Conservation (phyloP, 768 basidiomycete species). For the Myochromella boudieri region DNA sequence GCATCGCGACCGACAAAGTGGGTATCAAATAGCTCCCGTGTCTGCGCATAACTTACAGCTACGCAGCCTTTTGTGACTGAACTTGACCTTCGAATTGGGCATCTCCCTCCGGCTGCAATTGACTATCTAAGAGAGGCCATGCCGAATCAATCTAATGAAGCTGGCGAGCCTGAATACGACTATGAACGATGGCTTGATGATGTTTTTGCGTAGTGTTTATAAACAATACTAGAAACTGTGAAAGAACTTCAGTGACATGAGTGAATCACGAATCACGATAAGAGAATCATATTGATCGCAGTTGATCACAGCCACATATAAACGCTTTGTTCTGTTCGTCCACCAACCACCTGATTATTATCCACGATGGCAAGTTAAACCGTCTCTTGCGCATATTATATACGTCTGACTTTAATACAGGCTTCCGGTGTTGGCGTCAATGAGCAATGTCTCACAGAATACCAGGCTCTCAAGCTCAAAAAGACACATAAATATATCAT, state of each 20-base stretch:
- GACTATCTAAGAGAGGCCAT: conserved; percentile 83
- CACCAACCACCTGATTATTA: conserved; percentile 18
- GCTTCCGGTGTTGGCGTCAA: conserved; percentile 69
- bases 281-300: conserved; percentile 19
- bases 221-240: too few relatives aligned
- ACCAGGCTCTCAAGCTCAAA: conserved; percentile 71
- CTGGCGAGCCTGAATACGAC: conserved; percentile 70
- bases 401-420: conserved; percentile 28
- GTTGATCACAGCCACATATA: conserved; percentile 27
- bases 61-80: conserved; percentile 89
- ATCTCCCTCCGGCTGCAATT: conserved; percentile 71
- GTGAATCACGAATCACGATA: conserved; percentile 16
- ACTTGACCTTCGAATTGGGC: conserved; percentile 83
- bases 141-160: conserved; percentile 55
- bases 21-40: conserved; percentile 10
- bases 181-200: conserved; percentile 82
- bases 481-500: conserved; percentile 85
- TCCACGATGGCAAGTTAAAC: conserved; percentile 28
- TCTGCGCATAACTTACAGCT: conserved; percentile 12
- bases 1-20: conserved; percentile 89
- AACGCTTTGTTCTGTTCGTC: conserved; percentile 23
- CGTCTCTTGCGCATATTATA: neutral
- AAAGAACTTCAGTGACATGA: too few relatives aligned
- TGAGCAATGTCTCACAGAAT: conserved; percentile 55
- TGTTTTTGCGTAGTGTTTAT: conserved; percentile 67